Evolutionary conservation across 768 basidiomycete genomes (phyloP).

Genomic region (Kwoniella shandongensis): DNA sequence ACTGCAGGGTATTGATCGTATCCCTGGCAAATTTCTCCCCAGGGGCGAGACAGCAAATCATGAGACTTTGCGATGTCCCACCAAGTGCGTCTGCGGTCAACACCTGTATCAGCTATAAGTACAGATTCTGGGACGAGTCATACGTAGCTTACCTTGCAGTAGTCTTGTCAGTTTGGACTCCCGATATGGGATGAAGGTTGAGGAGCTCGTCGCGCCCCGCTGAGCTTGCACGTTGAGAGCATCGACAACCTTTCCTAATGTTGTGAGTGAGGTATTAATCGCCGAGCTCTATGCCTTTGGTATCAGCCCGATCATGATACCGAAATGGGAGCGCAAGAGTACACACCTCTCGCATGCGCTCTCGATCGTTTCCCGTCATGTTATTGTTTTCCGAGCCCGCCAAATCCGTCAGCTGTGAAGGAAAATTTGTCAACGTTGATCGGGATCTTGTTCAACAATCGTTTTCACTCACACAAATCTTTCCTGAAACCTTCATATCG

Average conservation of each 20-base stretch:
- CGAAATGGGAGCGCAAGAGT: not conserved
- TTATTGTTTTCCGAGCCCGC: conserved; percentile 92
- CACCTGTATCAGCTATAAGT: not conserved
- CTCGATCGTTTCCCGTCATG: conserved; percentile 77
- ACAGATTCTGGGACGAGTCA: not conserved
- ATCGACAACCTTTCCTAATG: conserved; percentile 83
- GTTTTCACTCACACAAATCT: conserved; percentile 24
- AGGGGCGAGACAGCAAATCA: conserved; percentile 86
- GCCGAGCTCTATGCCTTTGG: conserved; percentile 61
- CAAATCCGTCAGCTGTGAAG: conserved; percentile 78
- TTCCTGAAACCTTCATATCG: conserved; percentile 6
- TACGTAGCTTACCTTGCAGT: conserved; percentile 60
- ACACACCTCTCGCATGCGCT: conserved; percentile 72
- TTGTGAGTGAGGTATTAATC: conserved; percentile 85
- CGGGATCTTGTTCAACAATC: not conserved
- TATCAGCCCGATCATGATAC: not conserved
- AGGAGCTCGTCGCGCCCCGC: not conserved
- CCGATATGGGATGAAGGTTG: conserved; percentile 77
- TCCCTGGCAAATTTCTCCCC: conserved; percentile 78
- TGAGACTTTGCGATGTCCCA: conserved; percentile 71
- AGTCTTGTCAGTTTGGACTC: conserved; percentile 86
- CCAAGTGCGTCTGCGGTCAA: conserved; percentile 67
- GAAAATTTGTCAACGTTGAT: not conserved
- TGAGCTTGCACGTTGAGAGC: conserved; percentile 60
- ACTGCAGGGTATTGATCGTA: conserved; percentile 90